A percentile compares a stretch with the other conserved stretches of the same genome.
Evolutionary conservation across 257 asterid genomes (phyloP).

Genomic region (Nicotiana paniculata): DNA sequence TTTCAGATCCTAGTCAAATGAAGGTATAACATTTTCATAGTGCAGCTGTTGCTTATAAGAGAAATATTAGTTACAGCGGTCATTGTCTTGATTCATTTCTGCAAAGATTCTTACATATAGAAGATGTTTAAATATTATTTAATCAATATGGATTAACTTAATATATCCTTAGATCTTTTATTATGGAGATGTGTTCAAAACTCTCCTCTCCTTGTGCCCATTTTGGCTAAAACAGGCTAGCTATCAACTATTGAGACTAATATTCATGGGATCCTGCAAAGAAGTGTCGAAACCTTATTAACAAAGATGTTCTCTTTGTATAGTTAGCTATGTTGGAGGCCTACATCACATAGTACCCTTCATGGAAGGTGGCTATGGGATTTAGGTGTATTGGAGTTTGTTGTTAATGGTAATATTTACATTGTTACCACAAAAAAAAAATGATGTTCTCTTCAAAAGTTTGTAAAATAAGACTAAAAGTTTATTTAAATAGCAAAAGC

Average conservation of each 20-base stretch:
- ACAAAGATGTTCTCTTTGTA: background rate
- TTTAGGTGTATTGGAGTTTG: too few relatives aligned
- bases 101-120: background rate
- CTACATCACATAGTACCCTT: too few relatives aligned
- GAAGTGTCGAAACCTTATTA: background rate
- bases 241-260: background rate
- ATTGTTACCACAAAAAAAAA: too few relatives aligned
- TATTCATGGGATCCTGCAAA: background rate
- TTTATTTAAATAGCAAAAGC: background rate
- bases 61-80: background rate
- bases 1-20: constrained; percentile 89
- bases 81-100: background rate
- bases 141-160: background rate
- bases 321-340: too few relatives aligned
- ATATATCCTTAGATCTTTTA: background rate
- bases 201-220: background rate
- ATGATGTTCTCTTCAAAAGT: background rate
- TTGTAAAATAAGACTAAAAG: background rate
- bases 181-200: background rate
- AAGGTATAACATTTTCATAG: constrained; percentile 42
- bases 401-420: too few relatives aligned
- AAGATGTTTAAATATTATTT: background rate
- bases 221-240: background rate
- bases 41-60: background rate
- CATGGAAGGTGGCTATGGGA: too few relatives aligned